Percentiles rank a stretch among this genome's conserved stretches.
These are phyloP conservation scores for Acanthamoeba healyi DNA, from an alignment of 208 protist genomes.

Conservation along the genomic window DNA sequence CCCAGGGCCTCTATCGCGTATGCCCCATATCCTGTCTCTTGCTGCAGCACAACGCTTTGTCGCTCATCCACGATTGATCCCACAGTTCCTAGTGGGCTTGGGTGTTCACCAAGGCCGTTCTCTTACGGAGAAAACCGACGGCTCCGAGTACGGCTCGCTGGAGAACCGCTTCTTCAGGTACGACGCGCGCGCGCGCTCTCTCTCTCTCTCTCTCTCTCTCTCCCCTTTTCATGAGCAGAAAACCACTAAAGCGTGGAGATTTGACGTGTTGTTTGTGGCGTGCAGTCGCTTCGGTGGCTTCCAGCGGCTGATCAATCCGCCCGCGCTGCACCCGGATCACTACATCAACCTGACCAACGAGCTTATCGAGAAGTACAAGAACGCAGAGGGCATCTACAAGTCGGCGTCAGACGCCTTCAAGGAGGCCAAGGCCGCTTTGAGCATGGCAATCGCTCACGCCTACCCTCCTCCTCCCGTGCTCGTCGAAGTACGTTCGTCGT, in stretches of 20 bases:
- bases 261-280: not conserved
- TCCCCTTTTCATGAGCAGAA: no score
- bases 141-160: not conserved
- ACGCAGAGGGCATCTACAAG: not conserved
- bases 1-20: not conserved
- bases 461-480: constrained; percentile 4
- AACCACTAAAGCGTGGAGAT: not conserved
- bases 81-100: not conserved
- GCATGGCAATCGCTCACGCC: not conserved
- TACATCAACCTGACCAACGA: constrained; percentile 39
- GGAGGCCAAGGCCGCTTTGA: constrained; percentile 32
- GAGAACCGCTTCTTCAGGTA: constrained; percentile 60
- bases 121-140: not conserved
- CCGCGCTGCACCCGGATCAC: constrained; percentile 31
- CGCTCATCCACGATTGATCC: no score
- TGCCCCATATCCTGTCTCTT: not conserved
- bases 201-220: no score
- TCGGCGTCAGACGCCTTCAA: constrained; percentile 1
- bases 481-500: not conserved
- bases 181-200: no score
- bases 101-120: not conserved
- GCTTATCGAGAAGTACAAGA: not conserved
- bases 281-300: constrained; percentile 17
- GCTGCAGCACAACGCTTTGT: not conserved
- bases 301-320: constrained; percentile 20